Conservation (phyloP, 164 flowering plant genomes). For the Annona cherimola region DNA sequence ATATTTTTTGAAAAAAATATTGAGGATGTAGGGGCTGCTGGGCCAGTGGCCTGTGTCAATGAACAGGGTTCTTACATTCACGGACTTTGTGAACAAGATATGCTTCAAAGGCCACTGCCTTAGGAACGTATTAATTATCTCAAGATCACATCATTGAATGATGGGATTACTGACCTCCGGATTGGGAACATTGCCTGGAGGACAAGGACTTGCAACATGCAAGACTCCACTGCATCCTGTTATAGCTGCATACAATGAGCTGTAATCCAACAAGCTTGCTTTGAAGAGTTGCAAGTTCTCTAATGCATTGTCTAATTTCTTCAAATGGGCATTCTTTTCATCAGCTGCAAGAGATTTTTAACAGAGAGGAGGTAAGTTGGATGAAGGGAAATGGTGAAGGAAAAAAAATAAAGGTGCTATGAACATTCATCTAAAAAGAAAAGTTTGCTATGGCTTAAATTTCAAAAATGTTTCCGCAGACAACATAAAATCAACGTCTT, state of each 20-base stretch:
- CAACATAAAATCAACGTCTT: too few relatives aligned
- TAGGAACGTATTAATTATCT: background rate
- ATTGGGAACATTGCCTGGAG: constrained; percentile 27
- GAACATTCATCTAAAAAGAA: too few relatives aligned
- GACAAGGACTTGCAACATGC: constrained; percentile 59
- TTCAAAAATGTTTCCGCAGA: too few relatives aligned
- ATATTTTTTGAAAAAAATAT: too few relatives aligned
- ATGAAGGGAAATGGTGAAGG: too few relatives aligned
- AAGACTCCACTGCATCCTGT: constrained; percentile 56
- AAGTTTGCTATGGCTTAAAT: too few relatives aligned
- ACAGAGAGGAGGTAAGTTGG: background rate
- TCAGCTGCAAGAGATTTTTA: constrained; percentile 21
- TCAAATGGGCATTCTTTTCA: constrained; percentile 47
- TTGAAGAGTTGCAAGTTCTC: constrained; percentile 48
- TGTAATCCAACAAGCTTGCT: constrained; percentile 48
- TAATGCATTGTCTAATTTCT: constrained; percentile 34
- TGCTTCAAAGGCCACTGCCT: too few relatives aligned
- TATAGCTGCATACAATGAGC: constrained; percentile 38
- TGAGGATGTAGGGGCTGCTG: too few relatives aligned
- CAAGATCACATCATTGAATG: background rate
- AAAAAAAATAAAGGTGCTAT: too few relatives aligned
- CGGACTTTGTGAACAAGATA: too few relatives aligned
- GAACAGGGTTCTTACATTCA: too few relatives aligned
- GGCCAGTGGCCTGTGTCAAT: too few relatives aligned
- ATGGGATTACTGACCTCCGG: constrained; percentile 24